Evolutionary conservation across 768 basidiomycete genomes (phyloP), one percentile per base, ranked within the genome.

Genomic region (Trametes cinnabarina): DNA sequence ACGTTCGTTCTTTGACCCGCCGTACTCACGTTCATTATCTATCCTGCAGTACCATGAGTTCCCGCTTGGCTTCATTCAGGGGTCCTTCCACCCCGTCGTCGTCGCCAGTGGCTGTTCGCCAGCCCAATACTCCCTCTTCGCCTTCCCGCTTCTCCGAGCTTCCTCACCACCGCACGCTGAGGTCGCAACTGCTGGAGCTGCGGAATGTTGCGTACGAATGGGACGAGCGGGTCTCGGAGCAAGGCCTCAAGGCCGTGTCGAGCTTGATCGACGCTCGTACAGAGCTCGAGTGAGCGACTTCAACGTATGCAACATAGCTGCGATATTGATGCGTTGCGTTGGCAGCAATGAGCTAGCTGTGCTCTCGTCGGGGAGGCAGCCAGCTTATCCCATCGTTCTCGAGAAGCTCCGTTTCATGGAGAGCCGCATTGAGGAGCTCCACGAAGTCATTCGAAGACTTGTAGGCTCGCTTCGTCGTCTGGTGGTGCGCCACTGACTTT

Each of bases 141-240:
- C 74, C 76, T 23, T 77, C 72, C 19, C 70, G 73, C 23, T 46
- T 65, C 11, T 65, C 73, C 46, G 93, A 94, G 68, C 87, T 90
- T 0, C 89, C 91, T 0, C 85, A 84, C 70, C 93, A 95, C 69
- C 83, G 93, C 14, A 91, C 84, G 75, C 74, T 85, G n/a, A 75
- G 90, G 49, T 76, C 83, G 2, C 72, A 83, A 3, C 71, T 95
- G 32, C 84, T 83, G 30, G 92, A 94, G 63, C 67, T 94, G 15
- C 82, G 81, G 2, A 72, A 76, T 12, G 77, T 82, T 17, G 72
- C 87, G 9, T 77, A 82, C 56, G 88, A 85, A 51, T 96, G 93
- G 93, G 88, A 94, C 62, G 88, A 93, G 63, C 76, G 94, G 42
- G 84, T 94, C 1, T 76, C 88, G 10, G 66, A 86, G 14, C 92